Percentiles rank a stretch among this genome's conserved stretches.
Conservation (phyloP, 371 early-diverging fungal species). For the Entomophthora muscae region DNA sequence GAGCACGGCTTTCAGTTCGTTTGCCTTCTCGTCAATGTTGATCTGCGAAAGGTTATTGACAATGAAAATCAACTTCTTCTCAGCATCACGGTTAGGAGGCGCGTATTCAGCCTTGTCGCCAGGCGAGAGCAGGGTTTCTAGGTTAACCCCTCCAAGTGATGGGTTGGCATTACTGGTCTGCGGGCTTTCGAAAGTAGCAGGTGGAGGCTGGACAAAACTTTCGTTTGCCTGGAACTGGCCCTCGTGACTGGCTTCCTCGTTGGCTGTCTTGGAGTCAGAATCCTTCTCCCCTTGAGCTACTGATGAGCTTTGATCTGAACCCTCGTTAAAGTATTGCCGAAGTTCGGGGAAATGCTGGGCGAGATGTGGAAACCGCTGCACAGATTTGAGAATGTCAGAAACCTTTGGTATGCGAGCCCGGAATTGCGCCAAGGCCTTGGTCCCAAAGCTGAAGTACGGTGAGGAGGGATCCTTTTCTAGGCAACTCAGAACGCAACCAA, state of each 20-base stretch:
- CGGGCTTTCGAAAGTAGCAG: background rate
- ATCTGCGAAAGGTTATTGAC: conserved; percentile 84
- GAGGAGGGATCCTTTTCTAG: background rate
- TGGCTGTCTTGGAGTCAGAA: too few species aligned
- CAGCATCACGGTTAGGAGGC: conserved; percentile 47
- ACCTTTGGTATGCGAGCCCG: conserved; percentile 65
- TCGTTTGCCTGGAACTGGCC: background rate
- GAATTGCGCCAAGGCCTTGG: conserved; percentile 71
- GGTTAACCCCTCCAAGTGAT: conserved; percentile 38
- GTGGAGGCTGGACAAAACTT: background rate
- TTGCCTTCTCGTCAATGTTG: conserved; percentile 65
- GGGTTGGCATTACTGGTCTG: conserved; percentile 9
- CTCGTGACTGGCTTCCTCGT: conserved; percentile 8
- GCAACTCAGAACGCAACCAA: background rate
- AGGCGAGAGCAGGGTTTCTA: conserved; percentile 23
- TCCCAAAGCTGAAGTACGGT: conserved; percentile 73
- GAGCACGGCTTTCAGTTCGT: conserved; percentile 58
- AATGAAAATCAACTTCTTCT: conserved; percentile 89
- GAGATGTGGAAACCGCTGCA: conserved; percentile 62
- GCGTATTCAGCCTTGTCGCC: conserved; percentile 23
- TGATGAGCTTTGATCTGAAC: background rate
- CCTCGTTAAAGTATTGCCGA: conserved; percentile 21
- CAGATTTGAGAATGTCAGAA: conserved; percentile 68
- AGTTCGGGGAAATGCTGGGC: conserved; percentile 62
- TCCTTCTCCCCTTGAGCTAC: background rate